Evolutionary conservation across 495 filamentous ascomycete genomes (phyloP).

Genomic region (Evansstolkia leycettana): DNA sequence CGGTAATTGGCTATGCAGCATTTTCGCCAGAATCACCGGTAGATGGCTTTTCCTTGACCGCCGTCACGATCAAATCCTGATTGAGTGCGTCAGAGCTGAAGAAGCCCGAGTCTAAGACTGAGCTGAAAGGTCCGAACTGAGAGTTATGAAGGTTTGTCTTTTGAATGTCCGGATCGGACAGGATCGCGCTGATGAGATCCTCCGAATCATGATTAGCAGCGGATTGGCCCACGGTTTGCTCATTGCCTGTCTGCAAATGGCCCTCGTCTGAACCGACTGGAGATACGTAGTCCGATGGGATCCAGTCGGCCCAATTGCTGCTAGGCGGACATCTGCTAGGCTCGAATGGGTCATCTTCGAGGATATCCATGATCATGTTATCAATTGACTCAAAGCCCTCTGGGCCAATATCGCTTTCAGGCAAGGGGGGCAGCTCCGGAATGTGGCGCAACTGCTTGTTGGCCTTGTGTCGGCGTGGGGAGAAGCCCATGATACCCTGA

Average conservation of each 20-base stretch:
- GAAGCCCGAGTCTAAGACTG: constrained; percentile 28
- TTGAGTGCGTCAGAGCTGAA: constrained; percentile 28
- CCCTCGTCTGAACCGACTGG: constrained; percentile 17
- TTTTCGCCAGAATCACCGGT: too few species aligned
- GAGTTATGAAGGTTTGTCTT: constrained; percentile 16
- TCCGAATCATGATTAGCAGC: constrained; percentile 11
- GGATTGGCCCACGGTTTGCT: constrained; percentile 1
- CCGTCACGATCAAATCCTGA: constrained; percentile 9
- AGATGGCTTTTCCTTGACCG: too few species aligned
- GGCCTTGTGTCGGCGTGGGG: constrained; percentile 13
- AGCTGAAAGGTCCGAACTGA: constrained; percentile 21
- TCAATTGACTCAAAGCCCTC: constrained; percentile 20
- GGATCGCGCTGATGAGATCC: constrained; percentile 27
- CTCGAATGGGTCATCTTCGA: constrained; percentile 18
- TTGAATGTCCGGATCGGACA: constrained; percentile 23
- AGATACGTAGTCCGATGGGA: constrained; percentile 26
- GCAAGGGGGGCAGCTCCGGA: constrained; percentile 9
- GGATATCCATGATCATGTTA: constrained; percentile 31
- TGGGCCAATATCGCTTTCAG: constrained; percentile 13
- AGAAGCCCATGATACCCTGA: constrained; percentile 12
- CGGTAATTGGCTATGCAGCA: too few species aligned
- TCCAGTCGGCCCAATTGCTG: constrained; percentile 28
- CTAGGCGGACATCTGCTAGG: constrained; percentile 8
- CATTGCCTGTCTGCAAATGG: neutral
- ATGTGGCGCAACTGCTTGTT: constrained; percentile 14